Evolutionary conservation across 1,139 yeast genomes (phyloP).

Genomic region (Keqinozyma sinolaborantium): DNA sequence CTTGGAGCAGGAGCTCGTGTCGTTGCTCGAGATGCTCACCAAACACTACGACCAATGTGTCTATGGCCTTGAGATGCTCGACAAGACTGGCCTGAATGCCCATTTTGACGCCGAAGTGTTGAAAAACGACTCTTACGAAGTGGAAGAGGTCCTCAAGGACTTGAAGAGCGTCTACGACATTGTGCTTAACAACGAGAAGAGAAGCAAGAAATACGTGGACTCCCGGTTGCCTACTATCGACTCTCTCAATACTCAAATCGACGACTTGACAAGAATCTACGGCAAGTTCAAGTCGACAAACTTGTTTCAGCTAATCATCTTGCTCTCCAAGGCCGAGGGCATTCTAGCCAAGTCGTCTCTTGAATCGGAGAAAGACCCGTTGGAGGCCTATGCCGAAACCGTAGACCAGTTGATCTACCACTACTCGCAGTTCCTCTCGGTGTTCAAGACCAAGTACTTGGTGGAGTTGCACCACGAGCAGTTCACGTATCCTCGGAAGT

Average conservation of each 20-base stretch:
- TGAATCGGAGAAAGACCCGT: slow-evolving; percentile 14
- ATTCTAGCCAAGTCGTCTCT: slow-evolving; percentile 13
- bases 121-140: slow-evolving; percentile 30
- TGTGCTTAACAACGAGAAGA: slow-evolving; percentile 30
- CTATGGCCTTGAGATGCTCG: slow-evolving; percentile 26
- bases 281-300: slow-evolving; percentile 21
- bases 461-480: slow-evolving; percentile 39
- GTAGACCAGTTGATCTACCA: slow-evolving; percentile 31
- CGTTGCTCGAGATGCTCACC: slow-evolving; percentile 66
- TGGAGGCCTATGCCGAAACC: slow-evolving; percentile 21
- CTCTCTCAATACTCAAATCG: slow-evolving; percentile 10
- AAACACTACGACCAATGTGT: slow-evolving; percentile 79
- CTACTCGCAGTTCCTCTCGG: slow-evolving; percentile 30
- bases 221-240: slow-evolving; percentile 16
- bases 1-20: slow-evolving; percentile 69
- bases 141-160: slow-evolving; percentile 28
- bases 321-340: slow-evolving; percentile 16
- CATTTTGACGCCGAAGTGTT: slow-evolving; percentile 26
- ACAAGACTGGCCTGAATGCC: slow-evolving; percentile 3
- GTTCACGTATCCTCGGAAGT: slow-evolving; percentile 37
- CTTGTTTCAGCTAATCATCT: slow-evolving; percentile 22
- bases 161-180: slow-evolving; percentile 34
- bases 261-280: slow-evolving; percentile 16
- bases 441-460: slow-evolving; percentile 36
- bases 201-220: slow-evolving; percentile 24